Evolutionary conservation across 2,329 filamentous ascomycete genomes (phyloP), one percentile per base, ranked within the genome.

Genomic region (Westerdykella sp.): DNA sequence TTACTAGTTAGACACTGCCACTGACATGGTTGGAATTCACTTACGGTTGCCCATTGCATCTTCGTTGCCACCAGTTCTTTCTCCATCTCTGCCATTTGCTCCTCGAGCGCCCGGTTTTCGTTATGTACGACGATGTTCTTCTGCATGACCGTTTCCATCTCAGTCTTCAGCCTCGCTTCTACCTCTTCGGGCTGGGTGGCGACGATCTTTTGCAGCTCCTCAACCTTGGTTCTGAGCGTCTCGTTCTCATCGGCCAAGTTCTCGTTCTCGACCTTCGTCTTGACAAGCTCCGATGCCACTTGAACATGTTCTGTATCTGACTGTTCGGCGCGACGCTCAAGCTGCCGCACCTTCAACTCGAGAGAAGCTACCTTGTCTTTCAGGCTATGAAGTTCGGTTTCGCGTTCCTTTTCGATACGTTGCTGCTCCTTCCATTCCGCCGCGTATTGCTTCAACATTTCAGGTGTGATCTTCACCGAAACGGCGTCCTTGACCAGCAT

Each of bases 11-110:
- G 56, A 35, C 7, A 14, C 36, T 21, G 34, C 36, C 14, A 34
- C 40, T 18, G 15, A 12, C n/a, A 16, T 6, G 28, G 32, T 11
- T 11, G 11, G 4, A 13, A 14, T 23, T 16, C 30, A 73, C 83
- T 74, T 76, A 95, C 91, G 83, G 96, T 88, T 42, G 93, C 93
- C 72, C 90, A 89, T 60, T 81, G 80, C 86, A 98, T 85, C 77
- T 98, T 98, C 1, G 89, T 93, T 63, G 84, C 81, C 50, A 98
- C 91, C 53, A 98, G 73, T 65, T 89, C 83, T 68, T 90, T 86
- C 73, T 97, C 93, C 73, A 97, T 86, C 55, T 96, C 89, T 5
- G 80, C 77, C 77, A 95, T 79, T 59, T 93, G 87, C 62, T 95
- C 91, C 68, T 96, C 90, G 54, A 98, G 72, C 45, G 77, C 80